A percentile compares a stretch with the other conserved stretches of the same genome.
Conservation (phyloP, 768 basidiomycete genomes). For the Holtermannia corniformis region DNA sequence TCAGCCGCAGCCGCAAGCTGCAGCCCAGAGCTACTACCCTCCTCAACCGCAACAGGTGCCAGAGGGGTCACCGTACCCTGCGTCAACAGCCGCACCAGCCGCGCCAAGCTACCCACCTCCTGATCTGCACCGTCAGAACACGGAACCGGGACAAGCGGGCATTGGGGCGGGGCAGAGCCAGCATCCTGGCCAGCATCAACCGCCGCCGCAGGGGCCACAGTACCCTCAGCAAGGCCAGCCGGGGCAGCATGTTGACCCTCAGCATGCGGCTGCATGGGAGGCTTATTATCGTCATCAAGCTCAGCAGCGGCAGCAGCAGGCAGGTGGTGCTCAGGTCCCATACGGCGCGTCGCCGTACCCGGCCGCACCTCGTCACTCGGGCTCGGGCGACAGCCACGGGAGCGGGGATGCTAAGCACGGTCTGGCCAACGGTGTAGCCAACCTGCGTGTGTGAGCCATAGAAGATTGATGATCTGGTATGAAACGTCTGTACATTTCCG, state of each 20-base stretch:
- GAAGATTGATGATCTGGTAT: background rate
- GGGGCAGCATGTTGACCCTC: conserved; percentile 22
- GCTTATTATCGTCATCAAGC: conserved; percentile 39
- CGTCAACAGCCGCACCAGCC: conserved; percentile 25
- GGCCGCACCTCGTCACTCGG: background rate
- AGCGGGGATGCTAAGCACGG: too few relatives aligned
- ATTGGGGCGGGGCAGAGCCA: conserved; percentile 44
- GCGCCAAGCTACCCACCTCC: conserved; percentile 27
- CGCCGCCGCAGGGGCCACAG: conserved; percentile 12
- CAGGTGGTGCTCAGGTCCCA: conserved; percentile 15
- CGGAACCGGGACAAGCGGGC: conserved; percentile 40
- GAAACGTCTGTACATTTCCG: background rate
- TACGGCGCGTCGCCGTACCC: conserved; percentile 8
- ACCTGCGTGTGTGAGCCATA: background rate
- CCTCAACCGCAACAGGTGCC: conserved; percentile 21
- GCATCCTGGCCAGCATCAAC: conserved; percentile 43
- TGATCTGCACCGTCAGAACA: conserved; percentile 33
- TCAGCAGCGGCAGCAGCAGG: conserved; percentile 31
- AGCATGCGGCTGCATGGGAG: conserved; percentile 39
- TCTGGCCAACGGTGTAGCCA: background rate
- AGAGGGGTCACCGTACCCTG: background rate
- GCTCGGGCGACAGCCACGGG: background rate
- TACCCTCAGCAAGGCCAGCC: conserved; percentile 13
- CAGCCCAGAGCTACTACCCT: conserved; percentile 19
- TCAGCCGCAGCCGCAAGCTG: conserved; percentile 37